These are phyloP conservation scores for Sicyos baderoa DNA, from an alignment of 306 rosid genomes.

Conservation along the genomic window DNA sequence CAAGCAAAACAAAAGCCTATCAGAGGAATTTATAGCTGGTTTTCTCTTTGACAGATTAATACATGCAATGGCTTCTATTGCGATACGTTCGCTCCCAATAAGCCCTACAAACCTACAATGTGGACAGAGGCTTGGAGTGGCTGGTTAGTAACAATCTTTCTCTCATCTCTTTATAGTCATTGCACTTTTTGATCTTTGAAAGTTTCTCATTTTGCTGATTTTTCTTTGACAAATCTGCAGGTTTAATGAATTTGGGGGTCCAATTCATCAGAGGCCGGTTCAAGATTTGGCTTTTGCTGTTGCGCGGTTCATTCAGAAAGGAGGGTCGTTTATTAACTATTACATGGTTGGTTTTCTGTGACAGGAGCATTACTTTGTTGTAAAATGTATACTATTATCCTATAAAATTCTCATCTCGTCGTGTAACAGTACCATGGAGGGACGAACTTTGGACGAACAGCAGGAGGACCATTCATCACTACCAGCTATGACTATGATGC, in stretches of 20 bases:
- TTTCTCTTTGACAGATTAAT: constrained; percentile 60
- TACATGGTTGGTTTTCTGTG: constrained; percentile 67
- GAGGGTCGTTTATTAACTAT: constrained; percentile 91
- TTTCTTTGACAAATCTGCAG: constrained; percentile 33
- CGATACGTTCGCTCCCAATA: constrained; percentile 80
- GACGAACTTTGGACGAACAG: constrained; percentile 96
- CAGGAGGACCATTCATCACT: constrained; percentile 97
- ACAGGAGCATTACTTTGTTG: constrained; percentile 15
- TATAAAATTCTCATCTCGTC: neutral
- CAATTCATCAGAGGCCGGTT: constrained; percentile 79
- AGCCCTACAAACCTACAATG: constrained; percentile 78
- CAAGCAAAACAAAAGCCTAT: constrained; percentile 12
- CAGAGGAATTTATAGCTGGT: constrained; percentile 25
- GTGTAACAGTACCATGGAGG: constrained; percentile 84
- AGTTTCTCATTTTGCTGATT: constrained; percentile 15
- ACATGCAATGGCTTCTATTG: constrained; percentile 97
- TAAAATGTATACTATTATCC: constrained; percentile 8
- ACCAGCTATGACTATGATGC: constrained; percentile 99
- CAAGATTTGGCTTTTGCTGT: constrained; percentile 95
- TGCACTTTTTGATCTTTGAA: too few species aligned
- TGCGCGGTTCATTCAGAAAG: constrained; percentile 71
- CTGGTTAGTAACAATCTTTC: constrained; percentile 47
- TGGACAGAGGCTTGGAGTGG: constrained; percentile 99
- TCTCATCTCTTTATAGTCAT: neutral
- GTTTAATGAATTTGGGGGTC: constrained; percentile 93